A percentile compares a stretch with the other conserved stretches of the same genome.
Conservation (phyloP, 1,284 basidiomycete species). For the Sporisorium exsertum region DNA sequence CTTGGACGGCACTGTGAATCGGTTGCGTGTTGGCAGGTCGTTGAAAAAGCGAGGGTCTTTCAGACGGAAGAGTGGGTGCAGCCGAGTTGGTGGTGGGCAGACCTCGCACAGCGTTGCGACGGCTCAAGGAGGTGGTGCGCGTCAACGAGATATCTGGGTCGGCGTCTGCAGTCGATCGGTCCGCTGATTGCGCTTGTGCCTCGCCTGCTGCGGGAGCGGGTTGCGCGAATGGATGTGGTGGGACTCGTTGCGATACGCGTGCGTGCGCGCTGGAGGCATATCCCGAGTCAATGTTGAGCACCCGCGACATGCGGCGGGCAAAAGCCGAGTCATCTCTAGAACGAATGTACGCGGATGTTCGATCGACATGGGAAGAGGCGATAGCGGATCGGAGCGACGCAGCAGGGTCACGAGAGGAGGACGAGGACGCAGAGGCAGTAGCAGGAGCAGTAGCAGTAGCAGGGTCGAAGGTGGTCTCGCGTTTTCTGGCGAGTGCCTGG, state of each 20-base stretch:
- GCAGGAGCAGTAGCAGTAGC: slow-evolving; percentile 4
- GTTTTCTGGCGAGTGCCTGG: slow-evolving; percentile 41
- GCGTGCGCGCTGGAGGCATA: neutral
- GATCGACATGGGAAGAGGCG: slow-evolving; percentile 20
- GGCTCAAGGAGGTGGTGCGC: slow-evolving; percentile 27
- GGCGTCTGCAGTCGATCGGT: neutral
- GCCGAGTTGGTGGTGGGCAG: slow-evolving; percentile 26
- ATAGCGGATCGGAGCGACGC: slow-evolving; percentile 33
- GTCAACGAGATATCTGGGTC: slow-evolving; percentile 42
- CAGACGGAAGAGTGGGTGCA: slow-evolving; percentile 30
- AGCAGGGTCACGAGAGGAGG: slow-evolving; percentile 21
- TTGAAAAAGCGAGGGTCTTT: slow-evolving; percentile 22
- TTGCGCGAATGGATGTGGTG: neutral
- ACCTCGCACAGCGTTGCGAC: slow-evolving; percentile 44
- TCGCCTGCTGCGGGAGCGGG: neutral
- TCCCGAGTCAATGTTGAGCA: slow-evolving; percentile 1
- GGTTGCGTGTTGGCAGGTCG: neutral
- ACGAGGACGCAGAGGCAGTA: slow-evolving; percentile 2
- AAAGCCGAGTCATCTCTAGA: slow-evolving; percentile 1
- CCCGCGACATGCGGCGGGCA: slow-evolving; percentile 12
- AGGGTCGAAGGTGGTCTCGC: slow-evolving; percentile 16
- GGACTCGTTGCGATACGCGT: neutral
- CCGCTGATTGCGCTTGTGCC: neutral
- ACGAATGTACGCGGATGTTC: neutral
- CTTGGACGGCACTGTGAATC: neutral